phyloP scores from a whole-genome alignment of 2,329 filamentous ascomycete genomes.

The Ustilaginoidea virens region DNA sequence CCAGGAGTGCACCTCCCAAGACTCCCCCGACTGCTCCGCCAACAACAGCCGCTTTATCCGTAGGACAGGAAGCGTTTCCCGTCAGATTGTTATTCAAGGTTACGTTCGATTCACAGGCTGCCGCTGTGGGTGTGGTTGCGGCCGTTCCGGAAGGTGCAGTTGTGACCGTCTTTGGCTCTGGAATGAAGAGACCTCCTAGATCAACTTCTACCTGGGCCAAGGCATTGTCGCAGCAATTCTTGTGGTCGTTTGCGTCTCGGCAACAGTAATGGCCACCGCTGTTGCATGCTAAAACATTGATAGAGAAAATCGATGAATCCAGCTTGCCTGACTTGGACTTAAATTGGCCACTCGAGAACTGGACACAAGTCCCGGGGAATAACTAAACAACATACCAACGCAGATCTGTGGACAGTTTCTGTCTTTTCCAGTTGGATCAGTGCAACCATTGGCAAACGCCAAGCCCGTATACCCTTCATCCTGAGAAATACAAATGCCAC shows the following conservation, averaged over 20 bases:
- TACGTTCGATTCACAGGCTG: too few species aligned
- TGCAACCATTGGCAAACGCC: background rate
- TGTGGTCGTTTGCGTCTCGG: conserved; percentile 1
- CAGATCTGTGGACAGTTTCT: background rate
- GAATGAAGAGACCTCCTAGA: conserved; percentile 2
- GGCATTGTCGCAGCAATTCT: conserved; percentile 8
- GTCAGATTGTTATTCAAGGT: too few species aligned
- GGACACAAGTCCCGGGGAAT: too few species aligned
- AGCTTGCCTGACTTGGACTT: conserved; percentile 6
- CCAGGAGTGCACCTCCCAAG: conserved; percentile 10
- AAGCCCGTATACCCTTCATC: background rate
- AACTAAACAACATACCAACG: background rate
- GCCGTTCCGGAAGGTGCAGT: background rate
- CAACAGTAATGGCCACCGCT: conserved; percentile 8
- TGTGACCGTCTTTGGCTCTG: background rate
- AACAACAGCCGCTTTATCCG: conserved; percentile 9
- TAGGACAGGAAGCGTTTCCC: conserved; percentile 5
- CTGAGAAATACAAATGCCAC: conserved; percentile 5
- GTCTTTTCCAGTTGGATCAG: background rate
- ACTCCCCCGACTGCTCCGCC: conserved; percentile 9
- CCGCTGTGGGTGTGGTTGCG: too few species aligned
- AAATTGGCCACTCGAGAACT: too few species aligned
- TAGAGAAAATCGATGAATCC: background rate
- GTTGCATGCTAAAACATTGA: conserved; percentile 9
- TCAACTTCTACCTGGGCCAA: conserved; percentile 2